Evolutionary conservation across 139 green algal genomes (phyloP).

Genomic region (Limnomonas spitsbergensis): DNA sequence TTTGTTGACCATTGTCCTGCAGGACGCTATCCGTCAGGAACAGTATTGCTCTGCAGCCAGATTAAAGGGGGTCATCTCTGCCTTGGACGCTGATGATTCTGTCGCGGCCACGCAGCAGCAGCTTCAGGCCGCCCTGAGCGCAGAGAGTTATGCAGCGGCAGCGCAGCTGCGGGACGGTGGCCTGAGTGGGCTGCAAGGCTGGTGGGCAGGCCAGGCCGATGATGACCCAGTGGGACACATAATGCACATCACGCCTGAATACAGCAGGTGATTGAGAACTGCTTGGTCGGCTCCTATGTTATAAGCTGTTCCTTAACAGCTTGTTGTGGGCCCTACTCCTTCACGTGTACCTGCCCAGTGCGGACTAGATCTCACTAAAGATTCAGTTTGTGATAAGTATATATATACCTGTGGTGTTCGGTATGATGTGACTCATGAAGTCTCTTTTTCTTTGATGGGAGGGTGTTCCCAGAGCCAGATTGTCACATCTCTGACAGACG

Average conservation of each 20-base stretch:
- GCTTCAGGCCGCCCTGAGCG: conserved; percentile 48
- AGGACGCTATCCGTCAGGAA: conserved; percentile 33
- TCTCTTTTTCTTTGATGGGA: no score
- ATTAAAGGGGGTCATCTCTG: conserved; percentile 20
- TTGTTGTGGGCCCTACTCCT: not conserved
- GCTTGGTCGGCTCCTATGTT: not conserved
- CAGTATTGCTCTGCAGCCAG: conserved; percentile 29
- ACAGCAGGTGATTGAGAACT: conserved; percentile 30
- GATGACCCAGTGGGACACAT: conserved; percentile 72
- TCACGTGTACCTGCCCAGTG: not conserved
- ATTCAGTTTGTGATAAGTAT: not conserved
- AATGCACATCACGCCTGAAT: conserved; percentile 56
- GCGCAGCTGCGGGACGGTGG: conserved; percentile 64
- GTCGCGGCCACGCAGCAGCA: conserved; percentile 30
- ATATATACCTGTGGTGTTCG: no score
- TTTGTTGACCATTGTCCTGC: conserved; percentile 10
- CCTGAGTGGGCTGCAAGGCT: conserved; percentile 58
- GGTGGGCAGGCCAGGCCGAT: conserved; percentile 66
- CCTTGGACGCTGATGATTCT: conserved; percentile 31
- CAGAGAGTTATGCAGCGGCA: conserved; percentile 67
- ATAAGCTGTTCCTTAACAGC: not conserved
- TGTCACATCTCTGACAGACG: no score
- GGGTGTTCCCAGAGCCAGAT: no score
- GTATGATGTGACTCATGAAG: no score
- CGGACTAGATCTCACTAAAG: not conserved